phyloP scores from a whole-genome alignment of 495 filamentous ascomycete genomes.

The Aspergillus coremiiformis region DNA sequence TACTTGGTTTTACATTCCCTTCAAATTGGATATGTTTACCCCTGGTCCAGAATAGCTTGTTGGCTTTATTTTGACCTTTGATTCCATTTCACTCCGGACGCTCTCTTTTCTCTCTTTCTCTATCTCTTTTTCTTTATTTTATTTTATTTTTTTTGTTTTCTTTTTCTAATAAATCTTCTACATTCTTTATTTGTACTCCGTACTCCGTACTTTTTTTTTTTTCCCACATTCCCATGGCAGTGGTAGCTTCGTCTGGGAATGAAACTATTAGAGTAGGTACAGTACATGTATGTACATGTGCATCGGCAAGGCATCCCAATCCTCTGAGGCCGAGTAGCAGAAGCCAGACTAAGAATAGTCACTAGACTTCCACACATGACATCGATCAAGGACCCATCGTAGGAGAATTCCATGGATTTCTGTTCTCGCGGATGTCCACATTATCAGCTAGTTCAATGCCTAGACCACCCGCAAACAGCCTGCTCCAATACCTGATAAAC shows the following conservation, averaged over 20 bases:
- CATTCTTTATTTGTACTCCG: too few relatives aligned
- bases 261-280: neutral
- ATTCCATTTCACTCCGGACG: too few relatives aligned
- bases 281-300: neutral
- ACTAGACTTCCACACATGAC: constrained; percentile 11
- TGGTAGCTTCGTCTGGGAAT: neutral
- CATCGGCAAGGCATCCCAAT: constrained; percentile 10
- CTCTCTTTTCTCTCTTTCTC: constrained; percentile 2
- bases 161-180: too few relatives aligned
- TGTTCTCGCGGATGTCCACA: neutral
- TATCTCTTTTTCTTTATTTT: neutral
- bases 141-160: neutral
- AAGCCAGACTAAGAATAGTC: constrained; percentile 9
- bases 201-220: too few relatives aligned
- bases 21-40: constrained; percentile 6
- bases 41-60: neutral
- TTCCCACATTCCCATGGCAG: neutral
- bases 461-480: constrained; percentile 9
- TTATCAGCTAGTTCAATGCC: constrained; percentile 6
- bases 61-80: neutral
- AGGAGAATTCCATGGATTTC: constrained; percentile 11
- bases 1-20: neutral
- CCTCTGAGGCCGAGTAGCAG: neutral
- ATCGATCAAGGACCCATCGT: constrained; percentile 9
- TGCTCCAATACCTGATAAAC: neutral